Base-by-base conservation (phyloP, 1,284 basidiomycete species). In the Fomitopsis schrenkii region DNA sequence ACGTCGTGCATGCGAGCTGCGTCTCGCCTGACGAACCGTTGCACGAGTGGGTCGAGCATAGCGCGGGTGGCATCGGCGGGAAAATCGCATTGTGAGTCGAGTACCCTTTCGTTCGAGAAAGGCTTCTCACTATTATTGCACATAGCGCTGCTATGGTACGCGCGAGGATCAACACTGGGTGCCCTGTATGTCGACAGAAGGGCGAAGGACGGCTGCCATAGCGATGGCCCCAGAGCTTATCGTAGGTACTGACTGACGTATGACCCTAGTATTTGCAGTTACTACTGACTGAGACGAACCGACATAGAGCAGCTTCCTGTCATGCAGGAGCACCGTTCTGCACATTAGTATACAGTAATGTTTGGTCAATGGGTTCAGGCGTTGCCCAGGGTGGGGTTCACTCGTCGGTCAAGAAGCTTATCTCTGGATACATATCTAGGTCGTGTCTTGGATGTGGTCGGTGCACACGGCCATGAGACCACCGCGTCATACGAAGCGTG, bases 1-100 rank as follows among this genome's bases (percentile, higher is more conserved):
- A 97, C 69, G 83, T 91, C 55, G 90, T 94, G 0, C 94, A 97
- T 69, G 89, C 90, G 0, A 76, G 79, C 10, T 95, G 94, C 66
- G 81, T 85, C 1, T 79, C 76, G 42, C 83, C 83, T 17, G 80
- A 80, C 15, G 83, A 85, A 35, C 76, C 80, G 2, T 71, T 91
- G 6, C 85, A 86, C 2, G 72, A 76, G 6, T 79, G 80, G 60
- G 78, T 80, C 15, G 84, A 81, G 71, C 78, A 77, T 35, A 72
- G 77, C 35, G 70, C 77, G 22, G 79, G 80, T 22, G 75, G 83
- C 22, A 77, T 91, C 54, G 85, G 83, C 67, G 83, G 82, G 50
- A 88, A 84, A 72, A 86, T 93, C 63, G 87, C 89, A 17, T 88
- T 90, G 91, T 93, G 67, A 74, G 88, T 84, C 22, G 26, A 41